Base-by-base conservation (phyloP, 805 yeast genomes). In the Candida taoyuanica region DNA sequence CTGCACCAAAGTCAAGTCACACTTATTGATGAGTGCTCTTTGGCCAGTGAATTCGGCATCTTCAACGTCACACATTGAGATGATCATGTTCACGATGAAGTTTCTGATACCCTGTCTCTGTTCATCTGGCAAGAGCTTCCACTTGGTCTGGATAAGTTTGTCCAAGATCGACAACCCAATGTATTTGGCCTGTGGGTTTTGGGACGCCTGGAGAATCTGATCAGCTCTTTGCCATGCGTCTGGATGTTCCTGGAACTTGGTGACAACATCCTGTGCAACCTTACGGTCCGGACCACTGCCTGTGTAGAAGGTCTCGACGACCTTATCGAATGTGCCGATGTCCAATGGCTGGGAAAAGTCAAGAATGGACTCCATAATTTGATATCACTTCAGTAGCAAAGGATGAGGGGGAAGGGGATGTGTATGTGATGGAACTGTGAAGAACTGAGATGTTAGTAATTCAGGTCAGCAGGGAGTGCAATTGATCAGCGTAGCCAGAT, bases 161-260 rank as follows among this genome's bases (percentile, higher is more conserved):
- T 93, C 96, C 53, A 93, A 69, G 44, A 93, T 85, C 17, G 94
- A 79, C 41, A 93, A 70, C 7, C 96, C 98, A 60, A 93, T 83
- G 62, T 84, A 91, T 64, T 93, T 93, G 23, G 95, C 74, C 63
- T 93, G 96, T 28, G 96, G 71, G 58, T 88, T 84, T 34, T 68
- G 65, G 3, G 95, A 79, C 46, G 68, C 71, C 49, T 89, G 88
- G 48, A 93, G 71, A 43, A 93, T 89, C 60, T 83, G 78, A 55
- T 91, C 98, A 24, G 95, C 93, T 40, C 84, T 76, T 49, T 84
- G 86, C 99, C 99, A 93, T 18, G 97, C 82, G 52, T 91, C 96
- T 3, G 93, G 94, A 60, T 88, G 84, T 46, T 87, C 95, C 63
- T 93, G 96, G 60, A 93, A 89, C 63, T 78, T 76, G 17, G 84